Evolutionary conservation across 2,329 filamentous ascomycete species (phyloP), one percentile per base, ranked within the genome.

Genomic region (Metarhizium sp.): DNA sequence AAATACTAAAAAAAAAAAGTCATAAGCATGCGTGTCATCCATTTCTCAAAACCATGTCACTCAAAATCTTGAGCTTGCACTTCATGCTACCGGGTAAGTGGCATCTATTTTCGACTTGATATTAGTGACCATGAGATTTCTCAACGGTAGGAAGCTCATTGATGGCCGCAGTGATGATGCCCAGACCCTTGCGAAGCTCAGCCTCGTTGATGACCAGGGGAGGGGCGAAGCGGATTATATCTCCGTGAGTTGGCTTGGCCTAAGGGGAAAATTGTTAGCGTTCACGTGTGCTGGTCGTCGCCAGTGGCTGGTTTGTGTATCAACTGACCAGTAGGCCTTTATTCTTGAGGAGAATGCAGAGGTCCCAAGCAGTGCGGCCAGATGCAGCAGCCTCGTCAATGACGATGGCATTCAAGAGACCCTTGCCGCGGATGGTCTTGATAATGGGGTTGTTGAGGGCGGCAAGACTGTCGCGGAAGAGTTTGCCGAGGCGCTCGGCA

Each of bases 171-270:
- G 84, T 80, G 67, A 99, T 95, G 66, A 94, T 92, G 53, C 71
- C 71, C 54, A 97, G 70, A 1, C 92, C 87, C 67, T 84, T 81
- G 62, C 84, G 79, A 61, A 99, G 86, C 74, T 99, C 84, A 58
- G 86, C 81, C 67, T 97, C 91, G 30, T 86, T 91, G 66, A 99
- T 97, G 61, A 99, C 91, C 54, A 99, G 78, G 20, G 94, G 94
- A 50, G 94, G 94, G n/a, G 94, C 94, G 59, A 99, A 87, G 56
- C 94, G 88, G 69, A 99, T 99, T 71, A 99, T 97, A 73, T 97
- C 96, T 67, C 95, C 87, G 73, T 99, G 94, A 6, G 94, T 99
- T 34, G 94, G 94, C 81, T 99, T 99, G 65, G 94, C 94, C 90
- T 95, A 69, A 42, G 40, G 10, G 29, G 8, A 30, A 20, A 14